Evolutionary conservation across 441 rosid species (phyloP).

Genomic region (Melastoma candidum): DNA sequence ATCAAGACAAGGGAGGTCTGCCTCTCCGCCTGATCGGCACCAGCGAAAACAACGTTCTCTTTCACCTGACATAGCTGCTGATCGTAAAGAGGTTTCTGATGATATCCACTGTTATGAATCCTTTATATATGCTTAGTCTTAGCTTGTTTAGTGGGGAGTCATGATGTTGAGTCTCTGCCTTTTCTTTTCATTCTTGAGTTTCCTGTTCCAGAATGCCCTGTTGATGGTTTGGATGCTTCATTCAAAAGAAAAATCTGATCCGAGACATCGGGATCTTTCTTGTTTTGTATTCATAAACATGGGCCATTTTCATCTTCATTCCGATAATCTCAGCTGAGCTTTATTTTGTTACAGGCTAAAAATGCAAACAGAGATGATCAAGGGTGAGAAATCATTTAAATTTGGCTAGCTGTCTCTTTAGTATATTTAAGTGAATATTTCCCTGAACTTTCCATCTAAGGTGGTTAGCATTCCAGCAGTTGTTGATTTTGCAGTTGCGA

Average conservation of each 20-base stretch:
- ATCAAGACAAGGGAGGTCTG: slow-evolving; percentile 42
- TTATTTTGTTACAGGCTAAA: slow-evolving; percentile 32
- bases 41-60: slow-evolving; percentile 38
- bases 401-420: slow-evolving; percentile 9
- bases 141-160: neutral
- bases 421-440: neutral
- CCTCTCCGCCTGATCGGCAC: slow-evolving; percentile 54
- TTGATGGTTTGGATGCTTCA: too few relatives aligned
- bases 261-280: neutral
- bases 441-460: neutral
- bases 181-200: slow-evolving; percentile 1
- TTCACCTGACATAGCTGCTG: slow-evolving; percentile 34
- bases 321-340: slow-evolving; percentile 12
- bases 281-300: neutral
- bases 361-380: slow-evolving; percentile 34
- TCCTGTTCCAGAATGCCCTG: too few relatives aligned
- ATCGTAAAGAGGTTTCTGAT: slow-evolving; percentile 57
- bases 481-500: neutral
- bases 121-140: neutral
- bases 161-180: neutral
- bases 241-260: neutral
- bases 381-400: slow-evolving; percentile 24
- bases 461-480: neutral
- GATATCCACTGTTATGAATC: slow-evolving; percentile 22
- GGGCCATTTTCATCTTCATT: neutral